Percentiles rank a stretch among this genome's conserved stretches.
Conservation (phyloP, 352 stramenopile genomes). For the Globisporangium okanoganense region DNA sequence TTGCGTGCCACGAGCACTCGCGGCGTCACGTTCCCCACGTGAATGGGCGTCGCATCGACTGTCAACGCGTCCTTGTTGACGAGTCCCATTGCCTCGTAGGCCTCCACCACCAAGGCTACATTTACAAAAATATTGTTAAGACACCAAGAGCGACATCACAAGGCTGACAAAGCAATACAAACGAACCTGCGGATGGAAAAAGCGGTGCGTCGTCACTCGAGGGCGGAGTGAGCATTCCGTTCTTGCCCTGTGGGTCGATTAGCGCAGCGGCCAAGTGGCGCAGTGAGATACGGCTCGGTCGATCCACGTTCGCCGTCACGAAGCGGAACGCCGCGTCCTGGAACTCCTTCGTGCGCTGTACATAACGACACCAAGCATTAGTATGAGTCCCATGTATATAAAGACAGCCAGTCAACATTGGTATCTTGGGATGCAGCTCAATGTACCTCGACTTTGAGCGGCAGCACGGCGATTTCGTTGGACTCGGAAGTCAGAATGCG, state of each 20-base stretch:
- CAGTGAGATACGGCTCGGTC: slow-evolving; percentile 61
- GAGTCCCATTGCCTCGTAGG: slow-evolving; percentile 63
- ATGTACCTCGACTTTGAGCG: slow-evolving; percentile 52
- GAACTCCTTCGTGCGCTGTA: slow-evolving; percentile 55
- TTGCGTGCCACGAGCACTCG: slow-evolving; percentile 35
- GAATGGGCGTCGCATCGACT: slow-evolving; percentile 22
- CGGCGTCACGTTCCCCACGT: slow-evolving; percentile 37
- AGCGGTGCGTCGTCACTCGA: slow-evolving; percentile 8
- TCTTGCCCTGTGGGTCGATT: slow-evolving; percentile 30
- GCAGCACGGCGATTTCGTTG: slow-evolving; percentile 75
- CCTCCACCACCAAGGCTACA: slow-evolving; percentile 60
- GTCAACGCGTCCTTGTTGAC: slow-evolving; percentile 39
- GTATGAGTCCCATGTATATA: not conserved
- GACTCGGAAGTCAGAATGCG: slow-evolving; percentile 69
- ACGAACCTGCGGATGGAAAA: slow-evolving; percentile 52
- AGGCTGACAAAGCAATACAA: not conserved
- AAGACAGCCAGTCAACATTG: too few relatives aligned
- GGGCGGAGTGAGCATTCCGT: not conserved
- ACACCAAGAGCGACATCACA: not conserved
- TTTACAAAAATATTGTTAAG: not conserved
- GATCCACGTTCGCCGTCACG: slow-evolving; percentile 43
- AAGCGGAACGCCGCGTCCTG: slow-evolving; percentile 56
- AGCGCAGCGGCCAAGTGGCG: slow-evolving; percentile 44
- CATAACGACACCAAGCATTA: not conserved
- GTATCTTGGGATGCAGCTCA: too few relatives aligned